These are phyloP conservation scores for Cryomyces antarcticus DNA, from an alignment of 495 filamentous ascomycete species.

Conservation along the genomic window DNA sequence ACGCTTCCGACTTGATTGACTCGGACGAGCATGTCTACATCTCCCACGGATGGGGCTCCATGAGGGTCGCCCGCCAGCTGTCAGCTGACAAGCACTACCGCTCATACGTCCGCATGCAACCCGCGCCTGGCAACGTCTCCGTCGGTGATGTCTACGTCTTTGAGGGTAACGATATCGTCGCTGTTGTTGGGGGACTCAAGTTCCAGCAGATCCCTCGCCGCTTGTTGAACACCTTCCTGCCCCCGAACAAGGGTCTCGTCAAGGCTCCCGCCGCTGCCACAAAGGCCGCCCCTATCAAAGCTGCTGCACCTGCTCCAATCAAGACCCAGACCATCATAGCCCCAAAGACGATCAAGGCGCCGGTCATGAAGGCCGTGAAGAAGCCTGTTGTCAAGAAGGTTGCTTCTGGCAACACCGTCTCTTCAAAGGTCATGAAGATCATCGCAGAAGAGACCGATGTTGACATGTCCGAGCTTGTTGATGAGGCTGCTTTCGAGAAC, in stretches of 20 bases:
- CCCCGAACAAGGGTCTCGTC: slow-evolving; percentile 9
- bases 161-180: slow-evolving; percentile 22
- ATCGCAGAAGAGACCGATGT: slow-evolving; percentile 24
- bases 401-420: slow-evolving; percentile 10
- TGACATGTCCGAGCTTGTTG: slow-evolving; percentile 21
- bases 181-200: slow-evolving; percentile 20
- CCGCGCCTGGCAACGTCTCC: slow-evolving; percentile 19
- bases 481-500: slow-evolving; percentile 24
- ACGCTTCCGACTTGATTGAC: slow-evolving; percentile 26
- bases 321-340: slow-evolving; percentile 5
- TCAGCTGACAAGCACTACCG: slow-evolving; percentile 19
- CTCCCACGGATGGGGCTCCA: slow-evolving; percentile 22
- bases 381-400: not conserved
- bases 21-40: slow-evolving; percentile 26
- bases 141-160: slow-evolving; percentile 25
- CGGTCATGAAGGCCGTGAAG: slow-evolving; percentile 10
- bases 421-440: slow-evolving; percentile 23
- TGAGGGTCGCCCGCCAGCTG: slow-evolving; percentile 18
- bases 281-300: slow-evolving; percentile 1
- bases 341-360: slow-evolving; percentile 7
- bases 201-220: slow-evolving; percentile 25
- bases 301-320: slow-evolving; percentile 1
- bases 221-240: slow-evolving; percentile 21
- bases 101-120: slow-evolving; percentile 25
- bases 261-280: slow-evolving; percentile 7